A percentile compares a stretch with the other conserved stretches of the same genome.
These are phyloP conservation scores for Aspergillus cejpii DNA, from an alignment of 2,329 filamentous ascomycete species.

Conservation along the genomic window DNA sequence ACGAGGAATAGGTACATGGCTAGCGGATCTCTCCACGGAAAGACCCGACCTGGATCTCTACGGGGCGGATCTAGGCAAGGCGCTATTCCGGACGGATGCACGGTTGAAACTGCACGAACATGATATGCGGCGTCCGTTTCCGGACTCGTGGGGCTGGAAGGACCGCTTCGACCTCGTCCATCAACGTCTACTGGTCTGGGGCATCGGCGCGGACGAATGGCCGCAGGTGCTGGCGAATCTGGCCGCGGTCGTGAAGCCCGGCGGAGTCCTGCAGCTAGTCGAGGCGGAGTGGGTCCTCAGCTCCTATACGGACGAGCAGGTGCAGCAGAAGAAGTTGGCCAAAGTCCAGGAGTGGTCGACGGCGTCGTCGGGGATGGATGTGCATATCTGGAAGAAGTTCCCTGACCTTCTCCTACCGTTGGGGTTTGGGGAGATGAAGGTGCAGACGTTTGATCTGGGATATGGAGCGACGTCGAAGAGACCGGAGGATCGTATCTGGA, in stretches of 20 bases:
- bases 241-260: slow-evolving; percentile 3
- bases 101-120: slow-evolving; percentile 3
- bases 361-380: slow-evolving; percentile 7
- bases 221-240: slow-evolving; percentile 4
- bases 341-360: slow-evolving; percentile 8
- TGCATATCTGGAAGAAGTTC: slow-evolving; percentile 9
- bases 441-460: slow-evolving; percentile 5
- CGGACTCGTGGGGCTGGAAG: slow-evolving; percentile 2
- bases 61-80: slow-evolving; percentile 9
- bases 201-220: slow-evolving; percentile 8
- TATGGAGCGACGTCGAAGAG: slow-evolving; percentile 7
- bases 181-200: slow-evolving; percentile 12
- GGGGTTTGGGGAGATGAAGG: slow-evolving; percentile 7
- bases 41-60: slow-evolving; percentile 3
- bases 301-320: slow-evolving; percentile 1
- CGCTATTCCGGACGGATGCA: slow-evolving; percentile 2
- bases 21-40: slow-evolving; percentile 4
- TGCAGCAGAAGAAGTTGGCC: slow-evolving; percentile 7
- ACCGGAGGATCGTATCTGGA: slow-evolving; percentile 2
- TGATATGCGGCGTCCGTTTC: slow-evolving; percentile 9
- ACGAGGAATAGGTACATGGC: slow-evolving; percentile 12
- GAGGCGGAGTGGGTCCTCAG: slow-evolving; percentile 10
- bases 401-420: slow-evolving; percentile 1
- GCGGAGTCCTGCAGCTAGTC: slow-evolving; percentile 9
- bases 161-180: slow-evolving; percentile 9